A percentile compares a stretch with the other conserved stretches of the same genome.
Evolutionary conservation across 441 rosid genomes (phyloP).

Genomic region (Breynia disticha): DNA sequence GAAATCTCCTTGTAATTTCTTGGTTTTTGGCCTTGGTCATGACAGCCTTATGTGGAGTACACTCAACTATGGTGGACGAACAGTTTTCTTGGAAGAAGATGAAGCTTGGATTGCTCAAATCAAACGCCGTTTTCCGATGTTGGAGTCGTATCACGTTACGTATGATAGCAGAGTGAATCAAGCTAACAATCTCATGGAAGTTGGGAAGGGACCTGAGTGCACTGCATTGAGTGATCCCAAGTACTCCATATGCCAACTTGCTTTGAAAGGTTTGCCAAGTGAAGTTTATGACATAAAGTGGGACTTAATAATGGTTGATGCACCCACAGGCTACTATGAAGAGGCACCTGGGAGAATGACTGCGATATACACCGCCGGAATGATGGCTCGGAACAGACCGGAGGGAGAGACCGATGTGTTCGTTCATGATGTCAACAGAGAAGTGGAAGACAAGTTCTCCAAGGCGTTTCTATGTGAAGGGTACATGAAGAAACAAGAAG

Average conservation of each 20-base stretch:
- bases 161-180: conserved; percentile 76
- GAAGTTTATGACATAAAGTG: conserved; percentile 59
- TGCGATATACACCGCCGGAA: conserved; percentile 68
- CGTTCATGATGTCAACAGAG: conserved; percentile 78
- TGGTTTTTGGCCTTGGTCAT: conserved; percentile 86
- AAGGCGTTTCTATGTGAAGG: conserved; percentile 64
- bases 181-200: conserved; percentile 62
- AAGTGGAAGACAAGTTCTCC: conserved; percentile 69
- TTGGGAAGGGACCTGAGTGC: conserved; percentile 73
- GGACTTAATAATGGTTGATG: conserved; percentile 84
- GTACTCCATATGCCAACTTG: conserved; percentile 75
- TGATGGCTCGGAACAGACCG: conserved; percentile 62
- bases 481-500: conserved; percentile 67
- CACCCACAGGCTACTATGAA: conserved; percentile 64
- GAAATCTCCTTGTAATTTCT: conserved; percentile 82
- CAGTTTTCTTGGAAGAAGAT: conserved; percentile 78
- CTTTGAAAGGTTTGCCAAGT: conserved; percentile 59
- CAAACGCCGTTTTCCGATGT: conserved; percentile 49
- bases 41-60: conserved; percentile 91
- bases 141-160: conserved; percentile 63
- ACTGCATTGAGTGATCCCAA: conserved; percentile 52
- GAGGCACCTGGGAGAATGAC: conserved; percentile 88
- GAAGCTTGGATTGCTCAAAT: conserved; percentile 80
- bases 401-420: conserved; percentile 63
- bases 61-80: conserved; percentile 85